Base-by-base conservation (phyloP, 108 stramenopile genomes). In the Licmophora abbreviata region DNA sequence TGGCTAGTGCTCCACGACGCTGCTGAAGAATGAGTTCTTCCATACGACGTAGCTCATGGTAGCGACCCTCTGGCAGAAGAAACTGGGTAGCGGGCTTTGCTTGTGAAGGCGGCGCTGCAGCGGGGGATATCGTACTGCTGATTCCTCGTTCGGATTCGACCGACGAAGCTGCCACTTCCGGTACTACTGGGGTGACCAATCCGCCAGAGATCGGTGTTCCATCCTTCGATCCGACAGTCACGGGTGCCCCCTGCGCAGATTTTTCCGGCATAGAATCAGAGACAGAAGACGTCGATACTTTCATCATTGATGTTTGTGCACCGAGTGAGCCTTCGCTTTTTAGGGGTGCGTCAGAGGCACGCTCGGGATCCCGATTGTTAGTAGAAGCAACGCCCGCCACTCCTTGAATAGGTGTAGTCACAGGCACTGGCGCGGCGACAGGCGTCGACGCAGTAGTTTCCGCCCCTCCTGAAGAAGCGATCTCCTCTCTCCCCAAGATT, bases 11-110 rank as follows among this genome's bases (percentile, higher is more conserved):
- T 31, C 14, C 8, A 17, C 29, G 26, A 29, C 29, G 48, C 21
- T 50, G 48, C 28, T 24, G 26, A 50, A 31, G 14, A 31, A 50
- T 50, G 22, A 17, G 48, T 24, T 50, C 25, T 32, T 50, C 48
- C 15, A 25, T 25, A n/a, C 4, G 1, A 11, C 29, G 26, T 10
- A 50, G 29, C 29, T 50, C 30, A n/a, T 50, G 48, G 29, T 24
- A 50, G 3, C 48, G 48, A 4, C n/a, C 29, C 12, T 50, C 48
- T 50, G 48, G 29, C 3, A 50, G 15, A 29, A 24, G n/a, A 32
- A 36, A 50, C 23, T 25, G n/a, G 26, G 45, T n/a, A 3, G 45
- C 23, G 21, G 21, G 23, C 2, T 25, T 46, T 3, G 5, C 6
- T 26, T 2, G 22, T 26, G 22, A 2, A 15, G 5, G n/a, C 15